Evolutionary conservation across 2,329 filamentous ascomycete species (phyloP), one percentile per base, ranked within the genome.

Genomic region (Penicillium sp.): DNA sequence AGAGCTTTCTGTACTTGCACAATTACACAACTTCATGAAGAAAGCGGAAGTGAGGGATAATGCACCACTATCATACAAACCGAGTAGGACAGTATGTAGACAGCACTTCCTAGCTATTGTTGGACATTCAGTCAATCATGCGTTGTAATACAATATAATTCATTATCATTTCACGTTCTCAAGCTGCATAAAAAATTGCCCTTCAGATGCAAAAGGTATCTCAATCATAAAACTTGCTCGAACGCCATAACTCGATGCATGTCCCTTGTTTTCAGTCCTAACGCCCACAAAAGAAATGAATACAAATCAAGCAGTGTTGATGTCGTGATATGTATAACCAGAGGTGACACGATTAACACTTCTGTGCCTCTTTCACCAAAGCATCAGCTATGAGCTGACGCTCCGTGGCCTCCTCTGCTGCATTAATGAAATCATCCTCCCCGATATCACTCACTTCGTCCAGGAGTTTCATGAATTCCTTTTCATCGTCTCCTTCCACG

Each of bases 401-500:
- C 68, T 86, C 83, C 51, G 79, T 77, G 18, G 77, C 75, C 68
- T 97, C 94, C 73, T 99, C 94, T 39, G 83, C 81, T 23, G 88
- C 87, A 51, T 89, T 80, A 44, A 89, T 77, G 65, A 87, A 88
- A 68, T 99, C 94, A 69, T 99, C 94, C 56, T 94, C 90, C 3
- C 89, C 90, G 57, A 93, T 81, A 60, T 94, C 91, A 66, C 91
- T 96, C 16, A 86, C 88, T 69, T 96, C 91, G 36, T 94, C 91
- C 88, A 90, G 95, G 61, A 95, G 76, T 75, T 86, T 90, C 59
- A 87, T 84, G 75, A 91, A 87, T 75, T 97, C 93, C 7, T 87
- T 83, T 23, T 83, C 80, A 8, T 81, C 77, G 28, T 84, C 82
- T 8, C 83, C 81, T 26, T 85, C 85, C 2, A 96, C 87, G 0